Percentiles rank a stretch among this genome's conserved stretches.
These are phyloP conservation scores for Carex parvula DNA, from an alignment of 176 grass and related monocot species.

Conservation along the genomic window DNA sequence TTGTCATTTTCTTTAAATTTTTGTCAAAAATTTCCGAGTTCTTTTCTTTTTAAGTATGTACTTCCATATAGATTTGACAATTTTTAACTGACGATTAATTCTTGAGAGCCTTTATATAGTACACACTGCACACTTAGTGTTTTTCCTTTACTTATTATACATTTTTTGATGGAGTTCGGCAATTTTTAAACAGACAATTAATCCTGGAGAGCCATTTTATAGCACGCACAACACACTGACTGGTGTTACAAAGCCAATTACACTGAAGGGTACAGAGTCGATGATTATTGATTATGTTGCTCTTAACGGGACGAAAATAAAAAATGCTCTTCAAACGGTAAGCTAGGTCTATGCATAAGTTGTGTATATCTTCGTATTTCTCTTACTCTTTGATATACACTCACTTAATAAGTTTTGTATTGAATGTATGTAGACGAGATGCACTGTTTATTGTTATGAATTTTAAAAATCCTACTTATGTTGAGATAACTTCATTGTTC, in stretches of 20 bases:
- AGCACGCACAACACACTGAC: constrained; percentile 77
- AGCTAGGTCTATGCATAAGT: constrained; percentile 14
- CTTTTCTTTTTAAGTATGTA: neutral
- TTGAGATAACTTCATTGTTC: neutral
- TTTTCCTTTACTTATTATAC: constrained; percentile 5
- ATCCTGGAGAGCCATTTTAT: constrained; percentile 65
- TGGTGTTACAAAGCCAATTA: constrained; percentile 41
- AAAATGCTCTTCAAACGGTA: constrained; percentile 69
- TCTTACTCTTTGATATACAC: neutral
- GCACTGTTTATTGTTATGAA: neutral
- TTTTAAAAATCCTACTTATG: neutral
- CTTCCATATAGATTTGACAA: neutral
- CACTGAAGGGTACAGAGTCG: constrained; percentile 72
- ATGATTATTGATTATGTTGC: constrained; percentile 76
- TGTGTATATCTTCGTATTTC: neutral
- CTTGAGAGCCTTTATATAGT: constrained; percentile 63
- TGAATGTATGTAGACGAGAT: neutral
- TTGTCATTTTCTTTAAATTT: constrained; percentile 1
- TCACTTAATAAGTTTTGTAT: neutral
- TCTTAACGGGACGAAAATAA: constrained; percentile 67
- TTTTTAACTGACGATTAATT: constrained; percentile 48
- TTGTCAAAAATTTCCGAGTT: neutral
- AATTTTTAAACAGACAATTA: constrained; percentile 52
- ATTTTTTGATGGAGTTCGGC: neutral
- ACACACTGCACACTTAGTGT: neutral